Evolutionary conservation across 495 filamentous ascomycete species (phyloP).

Genomic region (Penicillium daleae): DNA sequence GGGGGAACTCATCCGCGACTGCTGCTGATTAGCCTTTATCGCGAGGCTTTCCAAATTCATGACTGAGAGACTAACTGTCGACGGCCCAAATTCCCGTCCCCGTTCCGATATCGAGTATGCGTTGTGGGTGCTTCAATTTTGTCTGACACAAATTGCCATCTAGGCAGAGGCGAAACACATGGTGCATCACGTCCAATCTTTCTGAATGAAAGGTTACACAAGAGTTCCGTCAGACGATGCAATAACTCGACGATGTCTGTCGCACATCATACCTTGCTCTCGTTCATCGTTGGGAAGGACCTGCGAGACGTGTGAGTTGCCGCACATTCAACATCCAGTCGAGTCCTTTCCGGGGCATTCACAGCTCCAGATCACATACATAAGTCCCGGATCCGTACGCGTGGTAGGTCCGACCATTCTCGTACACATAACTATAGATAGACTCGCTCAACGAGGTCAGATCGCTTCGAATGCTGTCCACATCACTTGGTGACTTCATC

Average conservation of each 20-base stretch:
- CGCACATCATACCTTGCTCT: slow-evolving; percentile 24
- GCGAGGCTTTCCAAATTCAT: not conserved
- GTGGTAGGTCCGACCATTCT: slow-evolving; percentile 37
- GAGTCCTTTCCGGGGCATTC: not conserved
- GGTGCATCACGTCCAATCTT: slow-evolving; percentile 27
- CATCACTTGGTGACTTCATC: slow-evolving; percentile 16
- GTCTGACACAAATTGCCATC: slow-evolving; percentile 22
- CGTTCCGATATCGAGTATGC: slow-evolving; percentile 51
- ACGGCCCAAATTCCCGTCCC: slow-evolving; percentile 61
- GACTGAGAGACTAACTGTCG: slow-evolving; percentile 26
- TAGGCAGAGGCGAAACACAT: slow-evolving; percentile 23
- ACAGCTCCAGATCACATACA: slow-evolving; percentile 11
- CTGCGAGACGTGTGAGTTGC: slow-evolving; percentile 4
- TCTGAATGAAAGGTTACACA: slow-evolving; percentile 7
- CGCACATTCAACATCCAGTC: not conserved
- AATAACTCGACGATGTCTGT: not conserved
- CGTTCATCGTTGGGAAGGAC: slow-evolving; percentile 32
- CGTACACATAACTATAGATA: slow-evolving; percentile 29
- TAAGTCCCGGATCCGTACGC: slow-evolving; percentile 26
- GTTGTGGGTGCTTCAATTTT: slow-evolving; percentile 38
- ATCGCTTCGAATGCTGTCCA: slow-evolving; percentile 22
- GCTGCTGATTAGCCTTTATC: not conserved
- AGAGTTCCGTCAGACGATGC: not conserved
- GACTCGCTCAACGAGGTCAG: slow-evolving; percentile 30
- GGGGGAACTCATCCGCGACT: slow-evolving; percentile 26